Conservation (phyloP, 495 filamentous ascomycete species). For the Talaromyces stipitatus region DNA sequence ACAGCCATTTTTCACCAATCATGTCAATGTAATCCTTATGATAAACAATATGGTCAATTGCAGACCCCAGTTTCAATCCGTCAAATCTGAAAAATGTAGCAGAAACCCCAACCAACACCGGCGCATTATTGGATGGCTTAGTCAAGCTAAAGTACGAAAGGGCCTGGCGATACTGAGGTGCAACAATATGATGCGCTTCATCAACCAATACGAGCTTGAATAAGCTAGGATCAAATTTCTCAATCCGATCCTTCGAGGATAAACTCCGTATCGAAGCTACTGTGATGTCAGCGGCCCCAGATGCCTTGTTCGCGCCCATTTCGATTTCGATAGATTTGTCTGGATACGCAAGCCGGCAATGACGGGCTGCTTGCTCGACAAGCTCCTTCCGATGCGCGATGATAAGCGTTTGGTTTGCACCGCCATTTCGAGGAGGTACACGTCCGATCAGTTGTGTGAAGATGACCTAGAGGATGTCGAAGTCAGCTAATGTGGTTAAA, state of each 20-base stretch:
- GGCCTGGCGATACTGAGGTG: conserved; percentile 62
- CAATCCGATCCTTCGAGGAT: conserved; percentile 60
- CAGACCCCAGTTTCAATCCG: conserved; percentile 77
- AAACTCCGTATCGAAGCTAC: conserved; percentile 86
- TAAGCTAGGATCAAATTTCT: conserved; percentile 66
- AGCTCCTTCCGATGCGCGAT: conserved; percentile 88
- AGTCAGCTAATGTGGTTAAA: background rate
- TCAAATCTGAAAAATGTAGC: conserved; percentile 88
- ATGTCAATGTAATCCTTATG: conserved; percentile 97
- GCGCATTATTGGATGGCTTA: conserved; percentile 42
- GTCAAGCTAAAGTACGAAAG: conserved; percentile 69
- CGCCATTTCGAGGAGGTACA: conserved; percentile 46
- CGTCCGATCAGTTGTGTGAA: conserved; percentile 93
- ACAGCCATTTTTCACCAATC: conserved; percentile 81
- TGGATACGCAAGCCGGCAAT: conserved; percentile 77
- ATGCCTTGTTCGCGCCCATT: conserved; percentile 69
- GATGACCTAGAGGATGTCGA: conserved; percentile 55
- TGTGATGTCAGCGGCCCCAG: conserved; percentile 81
- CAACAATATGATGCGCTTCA: conserved; percentile 97
- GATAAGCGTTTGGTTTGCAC: conserved; percentile 75
- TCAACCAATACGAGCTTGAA: conserved; percentile 95
- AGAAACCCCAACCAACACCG: conserved; percentile 81
- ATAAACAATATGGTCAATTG: conserved; percentile 93
- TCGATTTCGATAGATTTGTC: conserved; percentile 76
- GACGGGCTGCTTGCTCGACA: conserved; percentile 86